Base-by-base conservation (phyloP, 768 basidiomycete species). In the Tubosaeta sp. region DNA sequence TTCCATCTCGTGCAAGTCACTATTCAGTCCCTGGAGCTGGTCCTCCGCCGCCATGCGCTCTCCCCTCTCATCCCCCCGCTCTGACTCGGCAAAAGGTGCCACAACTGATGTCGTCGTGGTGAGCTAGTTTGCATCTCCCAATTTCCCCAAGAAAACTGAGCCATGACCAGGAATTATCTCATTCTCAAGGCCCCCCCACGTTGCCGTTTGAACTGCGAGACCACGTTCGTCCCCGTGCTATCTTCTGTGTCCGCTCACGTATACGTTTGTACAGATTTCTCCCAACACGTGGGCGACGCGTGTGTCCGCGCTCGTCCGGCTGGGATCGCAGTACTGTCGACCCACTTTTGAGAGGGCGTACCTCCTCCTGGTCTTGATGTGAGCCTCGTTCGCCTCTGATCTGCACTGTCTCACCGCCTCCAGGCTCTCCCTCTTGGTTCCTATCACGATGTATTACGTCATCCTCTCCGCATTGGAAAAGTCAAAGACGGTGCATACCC, bases 261-360 rank as follows among this genome's bases (percentile, higher is more conserved):
- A 3, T 22, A 27, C 30, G 39, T 6, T 22, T 32, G 21, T 11
- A 29, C 41, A 80, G 76, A 66, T 80, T 50, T 60, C 72, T 6
- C 64, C 68, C 4, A 73, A 74, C 44, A 67, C 65, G 6, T 81
- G 80, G 80, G 68, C 65, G 30, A 57, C 58, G 9, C 73, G 80
- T 27, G 49, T 79, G 30, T 65, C 70, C 25, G 58, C 65, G 10
- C 68, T 80, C 38, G 60, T 66, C 6, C 58, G 59, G 18, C 53
- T 72, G 25, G 69, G 71, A 14, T 67, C 69, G 12, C 71, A 66
- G 6, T 79, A 74, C 57, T 66, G 71, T 56, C 73, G 73, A 44
- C 76, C 75, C 6, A 51, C 61, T 13, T 65, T 82, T 50, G 80
- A 82, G 54, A 63, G 71, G 21, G 49, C 68, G 38, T 81, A 74